Evolutionary conservation across 208 protist genomes (phyloP), one percentile per base, ranked within the genome.

Genomic region (Phytomonas sp.): DNA sequence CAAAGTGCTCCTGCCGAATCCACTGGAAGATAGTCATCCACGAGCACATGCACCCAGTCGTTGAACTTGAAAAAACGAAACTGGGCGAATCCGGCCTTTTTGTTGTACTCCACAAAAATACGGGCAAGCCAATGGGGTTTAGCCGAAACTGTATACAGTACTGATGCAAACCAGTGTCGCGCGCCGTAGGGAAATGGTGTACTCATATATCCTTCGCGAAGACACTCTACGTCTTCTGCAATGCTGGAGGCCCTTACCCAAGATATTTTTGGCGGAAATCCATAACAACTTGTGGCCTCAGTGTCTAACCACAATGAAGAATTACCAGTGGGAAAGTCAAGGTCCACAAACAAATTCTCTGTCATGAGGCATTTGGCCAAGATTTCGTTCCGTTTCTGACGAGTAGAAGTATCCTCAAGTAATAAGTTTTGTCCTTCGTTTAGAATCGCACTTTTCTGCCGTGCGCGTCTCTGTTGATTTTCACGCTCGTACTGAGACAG

Each of bases 31-130:
- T 81, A 91, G 72, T 97, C 91, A 74, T 98, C 94, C 43, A 98
- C 77, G 40, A 82, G 89, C 66, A 98, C 84, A 26, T 78, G 80
- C 11, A 77, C 67, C 91, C 88, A 96, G 31, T 65, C 68, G 29
- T 84, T 83, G 61, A 83, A 77, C 72, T 96, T 93, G 77, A 86
- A 96, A 65, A 95, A 96, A 4, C 81, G 78, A 31, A 97, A 92
- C 71, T 92, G 87, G 15, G 85, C 92, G 32, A 95, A 84, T 62
- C 91, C 93, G n/a, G 81, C 78, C 43, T 77, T 79, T 2, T 62
- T 46, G 67, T 93, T 72, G 76, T 93, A 95, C 32, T 75, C 74
- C 13, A 88, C 68, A 53, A 85, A 83, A 51, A 94, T 63, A 62
- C 68, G 74, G 5, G 68, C 70, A 30, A 96, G 70, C 85, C 85